These are phyloP conservation scores for Penicillium coffeae DNA, from an alignment of 495 filamentous ascomycete species.

Conservation along the genomic window DNA sequence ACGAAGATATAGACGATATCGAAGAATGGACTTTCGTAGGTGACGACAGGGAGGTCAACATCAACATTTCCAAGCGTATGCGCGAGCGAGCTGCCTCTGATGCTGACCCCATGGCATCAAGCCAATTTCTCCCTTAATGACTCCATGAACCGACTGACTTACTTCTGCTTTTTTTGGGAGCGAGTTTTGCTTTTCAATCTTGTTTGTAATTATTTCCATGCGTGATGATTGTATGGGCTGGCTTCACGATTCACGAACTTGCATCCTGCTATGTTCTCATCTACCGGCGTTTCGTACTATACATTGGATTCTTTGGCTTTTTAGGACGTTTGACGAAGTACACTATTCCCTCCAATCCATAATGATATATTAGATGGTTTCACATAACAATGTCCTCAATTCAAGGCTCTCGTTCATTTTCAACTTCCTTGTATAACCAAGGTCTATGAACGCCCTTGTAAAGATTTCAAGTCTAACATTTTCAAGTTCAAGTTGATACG, in stretches of 20 bases:
- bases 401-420: background rate
- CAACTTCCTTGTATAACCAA: too few relatives aligned
- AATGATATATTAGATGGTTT: background rate
- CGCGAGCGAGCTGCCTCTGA: constrained; percentile 31
- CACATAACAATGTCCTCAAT: background rate
- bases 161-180: background rate
- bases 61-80: constrained; percentile 45
- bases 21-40: constrained; percentile 74
- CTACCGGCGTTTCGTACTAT: background rate
- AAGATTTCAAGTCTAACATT: too few relatives aligned
- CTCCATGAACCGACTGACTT: background rate
- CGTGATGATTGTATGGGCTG: constrained; percentile 11
- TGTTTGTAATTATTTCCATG: constrained; percentile 4
- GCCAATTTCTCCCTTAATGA: constrained; percentile 5
- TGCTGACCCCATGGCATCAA: constrained; percentile 15
- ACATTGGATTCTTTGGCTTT: constrained; percentile 2
- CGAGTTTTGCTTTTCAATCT: background rate
- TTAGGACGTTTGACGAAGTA: constrained; percentile 7
- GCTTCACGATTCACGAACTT: constrained; percentile 8
- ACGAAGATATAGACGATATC: constrained; percentile 45
- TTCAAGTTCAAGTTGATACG: too few relatives aligned
- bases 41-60: constrained; percentile 58
- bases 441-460: too few relatives aligned
- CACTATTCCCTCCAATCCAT: background rate
- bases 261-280: constrained; percentile 3